Conservation (phyloP, 106 monocot genomes). For the Allium cepa region DNA sequence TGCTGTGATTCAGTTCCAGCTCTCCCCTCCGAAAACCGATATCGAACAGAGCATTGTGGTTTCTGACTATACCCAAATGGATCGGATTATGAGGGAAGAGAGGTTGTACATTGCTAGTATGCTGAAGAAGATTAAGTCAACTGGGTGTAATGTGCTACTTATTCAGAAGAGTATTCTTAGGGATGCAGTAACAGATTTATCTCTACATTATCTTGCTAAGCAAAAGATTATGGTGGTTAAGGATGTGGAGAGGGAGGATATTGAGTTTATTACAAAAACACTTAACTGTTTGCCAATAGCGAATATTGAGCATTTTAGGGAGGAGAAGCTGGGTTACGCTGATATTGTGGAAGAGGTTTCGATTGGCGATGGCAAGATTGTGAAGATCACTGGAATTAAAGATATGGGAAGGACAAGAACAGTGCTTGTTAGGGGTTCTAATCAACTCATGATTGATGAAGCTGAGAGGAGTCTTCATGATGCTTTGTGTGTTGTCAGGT, state of each 20-base stretch:
- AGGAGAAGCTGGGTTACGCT: slow-evolving; percentile 84
- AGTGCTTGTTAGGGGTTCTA: slow-evolving; percentile 81
- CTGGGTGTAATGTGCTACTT: slow-evolving; percentile 85
- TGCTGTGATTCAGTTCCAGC: slow-evolving; percentile 93
- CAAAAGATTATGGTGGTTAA: slow-evolving; percentile 89
- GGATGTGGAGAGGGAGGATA: slow-evolving; percentile 95
- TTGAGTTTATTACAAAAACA: slow-evolving; percentile 94
- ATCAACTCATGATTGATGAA: slow-evolving; percentile 83
- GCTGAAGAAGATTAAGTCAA: slow-evolving; percentile 87
- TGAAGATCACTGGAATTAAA: slow-evolving; percentile 78
- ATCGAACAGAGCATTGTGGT: slow-evolving; percentile 94
- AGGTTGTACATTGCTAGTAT: slow-evolving; percentile 81
- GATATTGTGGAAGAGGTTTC: slow-evolving; percentile 78
- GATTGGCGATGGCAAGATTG: slow-evolving; percentile 83
- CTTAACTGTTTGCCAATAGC: slow-evolving; percentile 91
- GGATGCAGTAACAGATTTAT: slow-evolving; percentile 92
- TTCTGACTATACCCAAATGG: slow-evolving; percentile 93
- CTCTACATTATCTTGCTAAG: slow-evolving; percentile 88
- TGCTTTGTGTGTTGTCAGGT: slow-evolving; percentile 97
- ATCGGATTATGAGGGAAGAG: slow-evolving; percentile 87
- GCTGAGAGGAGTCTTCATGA: slow-evolving; percentile 94
- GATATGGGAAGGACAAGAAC: slow-evolving; percentile 82
- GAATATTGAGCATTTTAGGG: slow-evolving; percentile 88
- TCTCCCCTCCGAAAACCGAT: slow-evolving; percentile 93
- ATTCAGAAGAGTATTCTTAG: slow-evolving; percentile 96